Evolutionary conservation across 176 grass and related monocot species (phyloP), one percentile per base, ranked within the genome.

Genomic region (Pharus latifolius): DNA sequence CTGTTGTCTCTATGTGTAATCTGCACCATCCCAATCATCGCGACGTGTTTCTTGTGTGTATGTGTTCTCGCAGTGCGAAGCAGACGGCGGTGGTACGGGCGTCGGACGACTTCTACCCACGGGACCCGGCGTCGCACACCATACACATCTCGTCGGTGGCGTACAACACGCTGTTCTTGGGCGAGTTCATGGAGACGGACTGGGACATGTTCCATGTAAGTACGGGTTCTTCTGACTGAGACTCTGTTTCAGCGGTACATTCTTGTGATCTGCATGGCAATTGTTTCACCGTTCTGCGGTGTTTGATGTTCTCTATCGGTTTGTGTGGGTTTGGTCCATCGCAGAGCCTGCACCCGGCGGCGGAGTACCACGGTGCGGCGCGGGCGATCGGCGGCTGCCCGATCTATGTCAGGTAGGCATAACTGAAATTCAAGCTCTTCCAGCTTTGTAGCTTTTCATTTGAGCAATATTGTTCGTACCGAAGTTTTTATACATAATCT

Each of bases 151-250:
- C 92, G 0, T 82, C 92, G 0, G 88, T 96, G 2, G 92, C 92
- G 0, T 92, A 89, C 62, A 96, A 96, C 76, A 65, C 88, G 15
- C 61, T 96, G 12, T 96, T 96, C 77, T 77, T 96, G 26, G 92
- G 85, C 46, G 92, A 96, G 47, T 89, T 96, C 80, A 89, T 96
- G 92, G 80, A 92, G 35, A 88, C 88, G 17, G 92, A 96, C 38
- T 96, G 88, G 92, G 92, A 96, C 69, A 96, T 96, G 92, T 96
- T 96, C 51, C 92, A 92, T 16, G 88, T 86, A 64, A 76, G 6
- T 38, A 24, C 34, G 25, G 8, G 14, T 6, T 26, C 6, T 34
- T 31, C 2, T 5, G n/a, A n/a, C n/a, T n/a, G n/a, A n/a, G n/a
- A n/a, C n/a, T n/a, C n/a, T n/a, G n/a, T n/a, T n/a, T n/a, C n/a